Conservation (phyloP, 2,329 filamentous ascomycete species). For the Xylariaceae sp. region DNA sequence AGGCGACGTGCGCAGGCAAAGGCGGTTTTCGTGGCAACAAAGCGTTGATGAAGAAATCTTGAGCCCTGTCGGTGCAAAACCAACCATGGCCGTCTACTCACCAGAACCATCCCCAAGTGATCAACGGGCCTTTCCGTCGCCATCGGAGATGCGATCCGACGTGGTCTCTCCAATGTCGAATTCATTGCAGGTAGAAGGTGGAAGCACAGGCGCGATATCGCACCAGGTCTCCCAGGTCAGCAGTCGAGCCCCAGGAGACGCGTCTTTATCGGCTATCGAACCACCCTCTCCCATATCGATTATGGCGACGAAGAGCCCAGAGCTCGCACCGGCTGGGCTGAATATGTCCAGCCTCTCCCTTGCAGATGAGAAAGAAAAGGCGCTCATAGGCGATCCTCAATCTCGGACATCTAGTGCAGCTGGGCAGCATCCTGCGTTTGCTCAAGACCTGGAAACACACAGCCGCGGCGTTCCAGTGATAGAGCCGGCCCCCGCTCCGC, state of each 20-base stretch:
- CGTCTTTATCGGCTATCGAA: conserved; percentile 30
- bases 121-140: background rate
- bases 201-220: conserved; percentile 22
- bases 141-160: background rate
- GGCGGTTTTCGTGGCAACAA: conserved; percentile 41
- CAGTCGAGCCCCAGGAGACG: conserved; percentile 27
- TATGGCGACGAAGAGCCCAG: conserved; percentile 25
- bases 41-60: conserved; percentile 21
- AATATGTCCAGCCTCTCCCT: conserved; percentile 34
- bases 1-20: conserved; percentile 8
- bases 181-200: conserved; percentile 15
- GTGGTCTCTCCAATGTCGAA: conserved; percentile 5
- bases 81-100: conserved; percentile 5
- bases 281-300: conserved; percentile 41
- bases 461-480: background rate
- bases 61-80: conserved; percentile 13
- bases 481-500: conserved; percentile 1
- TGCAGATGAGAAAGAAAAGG: conserved; percentile 37
- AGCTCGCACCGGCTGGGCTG: conserved; percentile 10
- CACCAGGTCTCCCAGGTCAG: conserved; percentile 36
- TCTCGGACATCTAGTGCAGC: conserved; percentile 32
- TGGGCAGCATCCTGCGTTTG: conserved; percentile 32
- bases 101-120: conserved; percentile 2
- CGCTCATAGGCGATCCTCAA: conserved; percentile 23
- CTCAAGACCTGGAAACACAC: conserved; percentile 1